These are phyloP conservation scores for Nepenthes gracilis DNA, from an alignment of 148 eudicot genomes.

Conservation along the genomic window DNA sequence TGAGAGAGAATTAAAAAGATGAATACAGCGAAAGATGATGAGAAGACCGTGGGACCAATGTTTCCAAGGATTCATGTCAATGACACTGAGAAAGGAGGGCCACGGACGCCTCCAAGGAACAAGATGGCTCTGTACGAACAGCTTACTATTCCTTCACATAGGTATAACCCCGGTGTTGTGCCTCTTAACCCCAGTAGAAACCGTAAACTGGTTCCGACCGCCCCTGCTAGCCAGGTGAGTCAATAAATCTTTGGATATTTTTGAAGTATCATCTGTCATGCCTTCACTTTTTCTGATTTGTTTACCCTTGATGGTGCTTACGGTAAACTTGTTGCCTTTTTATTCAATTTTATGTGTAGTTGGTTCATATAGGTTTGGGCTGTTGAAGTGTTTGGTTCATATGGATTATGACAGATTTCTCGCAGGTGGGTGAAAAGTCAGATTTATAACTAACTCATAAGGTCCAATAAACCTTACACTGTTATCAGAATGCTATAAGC, in stretches of 20 bases:
- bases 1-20: slow-evolving; percentile 13
- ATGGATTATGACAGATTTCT: too few species aligned
- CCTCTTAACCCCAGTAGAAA: slow-evolving; percentile 14
- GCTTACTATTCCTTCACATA: slow-evolving; percentile 71
- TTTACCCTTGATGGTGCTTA: too few species aligned
- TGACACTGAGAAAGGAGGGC: slow-evolving; percentile 90
- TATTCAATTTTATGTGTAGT: too few species aligned
- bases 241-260: neutral
- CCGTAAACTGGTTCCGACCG: slow-evolving; percentile 19
- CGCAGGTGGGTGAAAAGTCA: too few species aligned
- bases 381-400: too few species aligned
- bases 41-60: slow-evolving; percentile 61
- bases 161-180: slow-evolving; percentile 24
- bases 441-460: too few species aligned
- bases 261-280: neutral
- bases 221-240: slow-evolving; percentile 46
- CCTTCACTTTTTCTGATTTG: slow-evolving; percentile 1
- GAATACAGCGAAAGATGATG: slow-evolving; percentile 75
- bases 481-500: too few species aligned
- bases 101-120: slow-evolving; percentile 93
- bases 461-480: too few species aligned
- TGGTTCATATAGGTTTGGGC: too few species aligned
- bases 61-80: slow-evolving; percentile 90
- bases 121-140: slow-evolving; percentile 97
- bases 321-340: too few species aligned